Base-by-base conservation (phyloP, 2,329 filamentous ascomycete species). In the Colletotrichum cereale region DNA sequence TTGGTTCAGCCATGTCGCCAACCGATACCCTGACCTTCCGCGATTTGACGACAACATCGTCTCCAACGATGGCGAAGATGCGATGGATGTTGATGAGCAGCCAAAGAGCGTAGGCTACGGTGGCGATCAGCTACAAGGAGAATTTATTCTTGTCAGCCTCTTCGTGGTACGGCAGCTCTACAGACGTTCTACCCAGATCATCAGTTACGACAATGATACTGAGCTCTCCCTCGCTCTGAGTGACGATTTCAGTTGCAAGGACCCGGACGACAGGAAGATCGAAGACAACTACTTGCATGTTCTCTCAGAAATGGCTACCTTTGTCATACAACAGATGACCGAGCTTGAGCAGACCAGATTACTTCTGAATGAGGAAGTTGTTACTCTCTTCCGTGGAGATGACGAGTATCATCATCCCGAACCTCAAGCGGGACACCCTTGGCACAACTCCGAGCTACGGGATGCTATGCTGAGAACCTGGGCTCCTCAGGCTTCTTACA, bases 81-180 rank as follows among this genome's bases (percentile, higher is more conserved):
- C 26, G 26, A 67, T 58, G 60, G 71, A 73, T 24, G 6, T 68
- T 16, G 65, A 72, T 24, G 60, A 56, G n/a, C 52, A 68, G 34
- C 34, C 36, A 14, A 26, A 53, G n/a, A 21, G 26, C 14, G 10
- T 10, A 8, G 42, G 42, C 4, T 47, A 61, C 18, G 21, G 76
- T 14, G 70, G 69, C 36, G 72, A 76, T 4, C 78, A 82, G 60
- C 64, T 80, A 12, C 76, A 77, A 44, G 76, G 75, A 14, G 81
- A 84, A 60, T 85, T 84, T 57, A 74, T 85, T n/a, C 77, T 83
- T 7, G 76, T 83, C 38, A 77, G 80, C 24, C 74, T 86, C 2
- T 80, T 81, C 24, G 72, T 84, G 12, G 78, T 81, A 14, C 78
- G 81, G 18, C 76, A 79, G 26, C 78, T 87, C 3, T 87, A 86